phyloP scores from a whole-genome alignment of 129 eudicot species.

The Silybum marianum region DNA sequence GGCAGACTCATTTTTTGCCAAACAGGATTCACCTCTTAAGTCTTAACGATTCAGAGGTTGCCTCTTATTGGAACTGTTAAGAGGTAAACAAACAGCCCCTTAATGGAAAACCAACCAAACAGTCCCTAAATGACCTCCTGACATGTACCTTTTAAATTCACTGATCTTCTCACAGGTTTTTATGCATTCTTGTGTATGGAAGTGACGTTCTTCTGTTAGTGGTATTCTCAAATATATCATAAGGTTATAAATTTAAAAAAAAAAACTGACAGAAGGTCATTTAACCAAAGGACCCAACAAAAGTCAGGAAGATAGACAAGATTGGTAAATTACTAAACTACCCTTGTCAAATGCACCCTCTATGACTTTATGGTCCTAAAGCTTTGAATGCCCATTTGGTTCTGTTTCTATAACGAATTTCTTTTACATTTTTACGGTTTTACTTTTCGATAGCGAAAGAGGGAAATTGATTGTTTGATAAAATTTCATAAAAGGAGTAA shows the following conservation, averaged over 20 bases:
- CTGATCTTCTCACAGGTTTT: not conserved
- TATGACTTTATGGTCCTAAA: not conserved
- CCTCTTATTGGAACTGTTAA: too few relatives aligned
- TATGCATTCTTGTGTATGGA: not conserved
- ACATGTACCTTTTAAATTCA: not conserved
- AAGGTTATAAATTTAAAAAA: not conserved
- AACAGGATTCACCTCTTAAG: too few relatives aligned
- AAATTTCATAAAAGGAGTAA: not conserved
- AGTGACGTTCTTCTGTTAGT: not conserved
- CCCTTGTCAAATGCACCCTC: not conserved
- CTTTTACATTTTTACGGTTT: not conserved
- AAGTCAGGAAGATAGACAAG: not conserved
- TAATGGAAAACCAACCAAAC: too few relatives aligned
- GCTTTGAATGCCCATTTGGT: too few relatives aligned
- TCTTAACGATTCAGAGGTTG: too few relatives aligned
- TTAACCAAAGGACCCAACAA: not conserved
- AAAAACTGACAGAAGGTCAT: not conserved
- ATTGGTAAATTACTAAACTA: not conserved
- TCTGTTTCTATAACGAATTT: conserved; percentile 7
- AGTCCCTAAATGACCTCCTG: too few relatives aligned
- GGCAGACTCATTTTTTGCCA: too few relatives aligned
- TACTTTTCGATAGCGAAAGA: not conserved
- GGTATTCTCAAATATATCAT: not conserved
- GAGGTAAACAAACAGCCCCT: too few relatives aligned
- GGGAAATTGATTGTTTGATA: not conserved